These are phyloP conservation scores for Dactylonectria estremocensis DNA, from an alignment of 2,329 filamentous ascomycete species.

Conservation along the genomic window DNA sequence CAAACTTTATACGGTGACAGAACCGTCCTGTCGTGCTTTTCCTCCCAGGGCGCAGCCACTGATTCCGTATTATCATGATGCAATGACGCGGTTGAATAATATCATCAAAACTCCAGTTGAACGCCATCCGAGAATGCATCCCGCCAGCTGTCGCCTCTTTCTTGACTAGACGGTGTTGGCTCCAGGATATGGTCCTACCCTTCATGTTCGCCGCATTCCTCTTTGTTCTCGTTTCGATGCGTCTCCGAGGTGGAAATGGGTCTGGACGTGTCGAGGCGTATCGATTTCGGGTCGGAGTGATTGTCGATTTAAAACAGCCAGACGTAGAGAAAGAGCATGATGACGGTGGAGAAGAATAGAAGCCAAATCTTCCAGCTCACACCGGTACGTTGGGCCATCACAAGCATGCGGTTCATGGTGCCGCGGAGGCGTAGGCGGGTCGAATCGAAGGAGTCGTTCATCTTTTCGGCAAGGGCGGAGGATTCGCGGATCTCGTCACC, in stretches of 20 bases:
- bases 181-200: background rate
- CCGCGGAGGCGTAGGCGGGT: slow-evolving; percentile 85
- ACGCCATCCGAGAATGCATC: slow-evolving; percentile 46
- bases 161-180: slow-evolving; percentile 3
- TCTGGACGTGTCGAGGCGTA: background rate
- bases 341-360: slow-evolving; percentile 87
- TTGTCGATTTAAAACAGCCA: slow-evolving; percentile 80
- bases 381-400: slow-evolving; percentile 96
- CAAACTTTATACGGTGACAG: slow-evolving; percentile 24
- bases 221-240: slow-evolving; percentile 1
- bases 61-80: slow-evolving; percentile 11
- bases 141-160: slow-evolving; percentile 22
- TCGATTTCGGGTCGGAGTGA: background rate
- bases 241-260: background rate
- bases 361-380: slow-evolving; percentile 97
- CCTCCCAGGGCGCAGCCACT: slow-evolving; percentile 14
- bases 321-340: slow-evolving; percentile 89
- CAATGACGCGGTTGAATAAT: slow-evolving; percentile 1
- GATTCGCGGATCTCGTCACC: slow-evolving; percentile 96
- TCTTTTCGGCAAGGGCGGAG: slow-evolving; percentile 89
- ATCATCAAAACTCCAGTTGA: slow-evolving; percentile 36
- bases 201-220: background rate
- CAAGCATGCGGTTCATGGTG: slow-evolving; percentile 97
- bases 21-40: slow-evolving; percentile 9
- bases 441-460: slow-evolving; percentile 94